Base-by-base conservation (phyloP, 345 rosid species). In the Bruguiera parviflora region DNA sequence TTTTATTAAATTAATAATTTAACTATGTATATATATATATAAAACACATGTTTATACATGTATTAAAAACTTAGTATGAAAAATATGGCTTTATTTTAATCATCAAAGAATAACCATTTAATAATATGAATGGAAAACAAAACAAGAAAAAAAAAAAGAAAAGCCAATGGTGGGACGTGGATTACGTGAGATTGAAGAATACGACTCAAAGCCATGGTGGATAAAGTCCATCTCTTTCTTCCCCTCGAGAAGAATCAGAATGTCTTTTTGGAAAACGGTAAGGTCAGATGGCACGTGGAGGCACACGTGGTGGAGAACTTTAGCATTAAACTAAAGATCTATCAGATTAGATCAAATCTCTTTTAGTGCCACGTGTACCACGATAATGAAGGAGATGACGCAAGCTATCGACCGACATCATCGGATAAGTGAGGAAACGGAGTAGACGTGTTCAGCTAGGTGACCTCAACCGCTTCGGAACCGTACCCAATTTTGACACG, bases 361-460 rank as follows among this genome's bases (percentile, higher is more conserved):
- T 13, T 0, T 0, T 4, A 6, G 0, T 10, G 35, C 61, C 62
- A 46, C 64, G 63, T 28, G 71, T 27, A 10, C 1, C 22, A 9
- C 53, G 28, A 39, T 5, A 1, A 1, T 27, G 0, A 0, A 0
- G 43, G 35, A 3, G 47, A 10, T 67, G 61, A 20, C 37, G 37
- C 32, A 1, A 16, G 16, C 22, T 1, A 13, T 6, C 2, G 35
- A 13, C 2, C 2, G 21, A 22, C 13, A 31, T 16, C 16, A 2
- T n/a, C 22, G 20, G 53, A 69, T 7, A 22, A 49, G 58, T 60
- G 65, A 9, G n/a, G 18, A 28, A 47, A 65, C n/a, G 65, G 47
- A 29, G 72, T 58, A 21, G 72, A 47, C 65, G 72, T 69, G 72
- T 59, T 0, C 24, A n/a, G 59, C 6, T 31, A 32, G 57, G 32